Conservation (phyloP, 306 rosid genomes). For the Lablab purpureus region DNA sequence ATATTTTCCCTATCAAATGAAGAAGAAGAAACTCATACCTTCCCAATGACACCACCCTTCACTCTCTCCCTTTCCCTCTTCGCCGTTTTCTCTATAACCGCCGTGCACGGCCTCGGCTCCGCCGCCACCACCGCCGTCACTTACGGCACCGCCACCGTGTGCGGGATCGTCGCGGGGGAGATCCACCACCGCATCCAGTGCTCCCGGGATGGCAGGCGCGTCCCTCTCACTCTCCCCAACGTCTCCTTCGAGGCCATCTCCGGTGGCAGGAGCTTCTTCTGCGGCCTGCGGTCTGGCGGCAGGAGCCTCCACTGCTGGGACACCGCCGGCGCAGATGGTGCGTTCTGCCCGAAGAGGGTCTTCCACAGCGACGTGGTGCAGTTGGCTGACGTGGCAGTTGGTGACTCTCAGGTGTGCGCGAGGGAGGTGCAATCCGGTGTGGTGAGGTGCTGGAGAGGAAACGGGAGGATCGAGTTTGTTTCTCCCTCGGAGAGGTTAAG, state of each 20-base stretch:
- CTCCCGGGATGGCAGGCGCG: conserved; percentile 18
- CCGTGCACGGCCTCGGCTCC: conserved; percentile 47
- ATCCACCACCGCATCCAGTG: conserved; percentile 45
- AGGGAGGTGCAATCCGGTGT: conserved; percentile 52
- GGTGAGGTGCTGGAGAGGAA: conserved; percentile 60
- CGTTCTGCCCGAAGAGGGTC: conserved; percentile 35
- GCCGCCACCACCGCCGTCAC: conserved; percentile 55
- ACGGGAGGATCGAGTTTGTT: conserved; percentile 19
- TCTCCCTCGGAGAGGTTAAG: conserved; percentile 37
- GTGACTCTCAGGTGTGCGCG: conserved; percentile 59
- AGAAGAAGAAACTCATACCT: conserved; percentile 35
- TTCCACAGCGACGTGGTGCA: conserved; percentile 40
- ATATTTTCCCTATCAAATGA: conserved; percentile 48
- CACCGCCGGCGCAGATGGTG: not conserved
- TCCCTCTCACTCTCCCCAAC: conserved; percentile 43
- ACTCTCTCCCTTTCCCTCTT: conserved; percentile 19
- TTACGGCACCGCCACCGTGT: conserved; percentile 48
- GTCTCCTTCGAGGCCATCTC: conserved; percentile 50
- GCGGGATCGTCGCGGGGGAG: conserved; percentile 52
- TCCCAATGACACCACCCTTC: conserved; percentile 42
- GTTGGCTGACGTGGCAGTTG: conserved; percentile 55
- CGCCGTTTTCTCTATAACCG: conserved; percentile 26
- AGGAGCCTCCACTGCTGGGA: conserved; percentile 59
- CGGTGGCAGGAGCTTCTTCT: conserved; percentile 62
- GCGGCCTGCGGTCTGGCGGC: conserved; percentile 55